These are phyloP conservation scores for Ramaria sp. DNA, from an alignment of 768 basidiomycete species.

Conservation along the genomic window DNA sequence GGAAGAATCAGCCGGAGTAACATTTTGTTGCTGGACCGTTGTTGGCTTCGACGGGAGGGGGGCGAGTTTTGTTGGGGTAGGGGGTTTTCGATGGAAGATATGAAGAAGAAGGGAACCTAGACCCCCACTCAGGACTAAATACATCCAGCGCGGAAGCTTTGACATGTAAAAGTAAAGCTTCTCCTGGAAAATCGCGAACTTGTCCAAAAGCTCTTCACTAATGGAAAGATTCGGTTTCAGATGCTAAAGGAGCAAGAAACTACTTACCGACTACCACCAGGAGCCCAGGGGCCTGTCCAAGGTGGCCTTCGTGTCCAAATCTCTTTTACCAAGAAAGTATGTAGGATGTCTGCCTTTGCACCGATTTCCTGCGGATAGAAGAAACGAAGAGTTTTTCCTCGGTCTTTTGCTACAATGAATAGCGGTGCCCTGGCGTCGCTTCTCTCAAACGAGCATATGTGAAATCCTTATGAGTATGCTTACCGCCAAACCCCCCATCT, in stretches of 20 bases:
- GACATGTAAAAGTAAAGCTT: constrained; percentile 41
- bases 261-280: constrained; percentile 63
- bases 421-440: constrained; percentile 56
- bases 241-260: constrained; percentile 1
- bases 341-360: constrained; percentile 46
- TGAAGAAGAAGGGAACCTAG: constrained; percentile 58
- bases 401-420: constrained; percentile 57
- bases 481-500: constrained; percentile 84
- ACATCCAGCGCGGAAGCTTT: constrained; percentile 58
- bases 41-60: background rate
- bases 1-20: background rate
- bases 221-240: background rate
- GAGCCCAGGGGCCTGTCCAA: constrained; percentile 61
- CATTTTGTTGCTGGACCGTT: background rate
- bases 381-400: constrained; percentile 76
- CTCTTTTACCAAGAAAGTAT: constrained; percentile 55
- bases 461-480: constrained; percentile 20
- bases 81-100: constrained; percentile 37
- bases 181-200: constrained; percentile 37
- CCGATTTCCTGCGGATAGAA: constrained; percentile 54
- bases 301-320: constrained; percentile 50
- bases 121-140: constrained; percentile 55
- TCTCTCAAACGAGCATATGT: constrained; percentile 5
- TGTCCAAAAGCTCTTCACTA: constrained; percentile 63
- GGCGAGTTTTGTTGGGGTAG: background rate